A percentile compares a stretch with the other conserved stretches of the same genome.
These are phyloP conservation scores for Giardia muris DNA, from an alignment of 208 protist genomes.

Conservation along the genomic window DNA sequence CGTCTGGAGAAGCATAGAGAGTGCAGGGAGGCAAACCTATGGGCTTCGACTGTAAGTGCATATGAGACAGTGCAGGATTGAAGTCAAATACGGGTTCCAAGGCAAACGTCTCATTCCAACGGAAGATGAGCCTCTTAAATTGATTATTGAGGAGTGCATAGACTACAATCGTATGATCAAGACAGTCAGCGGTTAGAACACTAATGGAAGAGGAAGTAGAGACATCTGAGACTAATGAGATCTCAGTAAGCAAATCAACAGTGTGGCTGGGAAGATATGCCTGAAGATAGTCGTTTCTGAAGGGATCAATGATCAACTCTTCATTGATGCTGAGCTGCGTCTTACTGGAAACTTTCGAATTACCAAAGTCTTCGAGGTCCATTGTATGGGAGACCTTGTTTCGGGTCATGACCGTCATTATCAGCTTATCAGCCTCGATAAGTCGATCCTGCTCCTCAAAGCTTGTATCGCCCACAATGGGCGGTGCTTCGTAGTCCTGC, in stretches of 20 bases:
- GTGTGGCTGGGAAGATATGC: neutral
- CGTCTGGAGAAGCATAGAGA: too few species aligned
- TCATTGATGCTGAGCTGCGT: neutral
- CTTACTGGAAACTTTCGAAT: neutral
- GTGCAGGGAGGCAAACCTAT: too few species aligned
- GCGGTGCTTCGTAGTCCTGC: neutral
- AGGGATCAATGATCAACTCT: neutral
- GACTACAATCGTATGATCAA: too few species aligned
- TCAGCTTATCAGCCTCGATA: neutral
- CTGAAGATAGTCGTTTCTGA: neutral
- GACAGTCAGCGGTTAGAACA: too few species aligned
- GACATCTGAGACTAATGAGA: neutral
- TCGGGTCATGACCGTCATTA: neutral
- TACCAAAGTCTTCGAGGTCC: neutral
- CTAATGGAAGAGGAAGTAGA: too few species aligned
- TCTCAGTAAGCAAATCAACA: neutral
- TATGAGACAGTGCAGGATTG: too few species aligned
- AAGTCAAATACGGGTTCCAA: too few species aligned
- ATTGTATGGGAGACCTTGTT: neutral
- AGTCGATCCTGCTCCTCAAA: neutral
- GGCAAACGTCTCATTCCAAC: too few species aligned
- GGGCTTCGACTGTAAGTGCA: too few species aligned
- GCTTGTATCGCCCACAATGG: neutral
- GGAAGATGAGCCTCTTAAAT: too few species aligned
- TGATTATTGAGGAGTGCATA: too few species aligned